Conservation (phyloP, 306 rosid genomes). For the Leucaena leucocephala region DNA sequence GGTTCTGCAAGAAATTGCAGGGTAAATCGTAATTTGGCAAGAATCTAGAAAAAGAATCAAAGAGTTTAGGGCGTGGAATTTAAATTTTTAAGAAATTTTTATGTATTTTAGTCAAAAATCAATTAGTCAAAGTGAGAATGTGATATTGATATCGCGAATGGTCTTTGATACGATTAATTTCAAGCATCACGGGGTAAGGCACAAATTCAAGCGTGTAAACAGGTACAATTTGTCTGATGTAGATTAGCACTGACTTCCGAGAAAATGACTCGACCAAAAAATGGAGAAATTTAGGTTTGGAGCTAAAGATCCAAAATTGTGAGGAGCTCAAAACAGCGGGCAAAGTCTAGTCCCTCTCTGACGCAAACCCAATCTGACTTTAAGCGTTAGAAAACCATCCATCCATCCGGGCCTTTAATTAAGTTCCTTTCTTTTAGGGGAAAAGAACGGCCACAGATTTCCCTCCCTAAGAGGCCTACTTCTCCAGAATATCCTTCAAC, state of each 20-base stretch:
- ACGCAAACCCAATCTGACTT: neutral
- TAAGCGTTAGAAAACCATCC: neutral
- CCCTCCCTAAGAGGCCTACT: neutral
- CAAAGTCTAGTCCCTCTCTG: neutral
- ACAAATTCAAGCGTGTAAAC: neutral
- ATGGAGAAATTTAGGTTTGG: neutral
- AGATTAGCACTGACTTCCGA: neutral
- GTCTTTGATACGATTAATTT: neutral
- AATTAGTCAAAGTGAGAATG: neutral
- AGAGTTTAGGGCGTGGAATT: too few species aligned
- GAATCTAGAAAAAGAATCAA: too few species aligned
- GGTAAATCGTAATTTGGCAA: conserved; percentile 47
- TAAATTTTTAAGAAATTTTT: neutral
- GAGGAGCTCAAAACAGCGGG: neutral
- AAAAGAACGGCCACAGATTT: neutral
- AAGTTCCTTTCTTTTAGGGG: neutral
- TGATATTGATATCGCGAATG: neutral
- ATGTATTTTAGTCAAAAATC: neutral
- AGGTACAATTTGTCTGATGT: neutral
- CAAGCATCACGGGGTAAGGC: neutral
- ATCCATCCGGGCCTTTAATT: neutral
- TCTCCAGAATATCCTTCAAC: neutral
- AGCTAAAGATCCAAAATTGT: neutral
- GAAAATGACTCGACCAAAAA: conserved; percentile 8
- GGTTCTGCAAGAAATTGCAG: conserved; percentile 38